Conservation (phyloP, 2,329 filamentous ascomycete genomes). For the Graphiopsis chlorocephala region DNA sequence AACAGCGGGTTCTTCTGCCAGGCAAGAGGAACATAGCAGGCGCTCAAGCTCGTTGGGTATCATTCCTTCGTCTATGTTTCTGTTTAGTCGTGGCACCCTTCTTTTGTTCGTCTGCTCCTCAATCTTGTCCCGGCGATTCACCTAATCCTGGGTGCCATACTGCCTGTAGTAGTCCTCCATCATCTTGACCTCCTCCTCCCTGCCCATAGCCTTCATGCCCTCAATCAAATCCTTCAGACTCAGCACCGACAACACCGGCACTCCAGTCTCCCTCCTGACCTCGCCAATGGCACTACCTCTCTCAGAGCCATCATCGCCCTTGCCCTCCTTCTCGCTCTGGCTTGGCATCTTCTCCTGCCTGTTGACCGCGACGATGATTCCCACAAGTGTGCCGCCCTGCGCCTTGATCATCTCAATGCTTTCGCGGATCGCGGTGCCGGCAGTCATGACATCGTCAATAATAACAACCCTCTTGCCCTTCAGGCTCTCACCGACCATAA, state of each 20-base stretch:
- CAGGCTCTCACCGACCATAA: slow-evolving; percentile 82
- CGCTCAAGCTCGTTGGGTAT: not conserved
- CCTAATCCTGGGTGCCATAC: slow-evolving; percentile 25
- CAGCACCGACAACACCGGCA: slow-evolving; percentile 80
- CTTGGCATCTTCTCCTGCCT: slow-evolving; percentile 76
- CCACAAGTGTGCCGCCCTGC: slow-evolving; percentile 80
- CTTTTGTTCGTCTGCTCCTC: not conserved
- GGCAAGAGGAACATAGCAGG: not conserved
- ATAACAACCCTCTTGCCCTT: slow-evolving; percentile 84
- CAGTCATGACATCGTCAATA: slow-evolving; percentile 95
- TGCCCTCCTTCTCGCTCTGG: slow-evolving; percentile 39
- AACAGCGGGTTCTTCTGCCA: not conserved
- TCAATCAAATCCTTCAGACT: slow-evolving; percentile 74
- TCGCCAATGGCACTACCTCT: slow-evolving; percentile 81
- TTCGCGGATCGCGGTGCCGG: slow-evolving; percentile 89
- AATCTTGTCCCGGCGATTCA: not conserved
- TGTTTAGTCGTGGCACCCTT: not conserved
- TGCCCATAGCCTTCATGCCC: slow-evolving; percentile 44
- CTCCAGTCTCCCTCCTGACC: slow-evolving; percentile 75
- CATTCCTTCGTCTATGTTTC: not conserved
- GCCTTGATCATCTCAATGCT: slow-evolving; percentile 84
- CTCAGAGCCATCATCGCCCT: slow-evolving; percentile 63
- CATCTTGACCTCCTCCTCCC: slow-evolving; percentile 48
- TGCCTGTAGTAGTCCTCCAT: slow-evolving; percentile 68
- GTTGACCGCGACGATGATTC: slow-evolving; percentile 85